Base-by-base conservation (phyloP, 2,329 filamentous ascomycete species). In the Ilyonectria destructans region DNA sequence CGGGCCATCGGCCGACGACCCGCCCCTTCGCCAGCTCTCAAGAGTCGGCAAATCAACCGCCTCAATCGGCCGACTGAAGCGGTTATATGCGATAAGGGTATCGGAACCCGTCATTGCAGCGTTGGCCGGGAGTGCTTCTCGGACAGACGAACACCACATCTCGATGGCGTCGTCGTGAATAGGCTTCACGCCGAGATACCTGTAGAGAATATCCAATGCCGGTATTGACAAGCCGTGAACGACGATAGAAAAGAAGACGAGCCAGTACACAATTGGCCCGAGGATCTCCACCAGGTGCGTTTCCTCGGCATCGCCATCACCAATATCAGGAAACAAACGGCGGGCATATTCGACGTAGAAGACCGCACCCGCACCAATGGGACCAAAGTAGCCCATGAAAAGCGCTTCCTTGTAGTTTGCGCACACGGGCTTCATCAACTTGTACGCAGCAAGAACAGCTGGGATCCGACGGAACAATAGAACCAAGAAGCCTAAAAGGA, bases 331-430 rank as follows among this genome's bases (percentile, higher is more conserved):
- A 61, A 85, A 83, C 4, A 85, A 72, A 15, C 83, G 77, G 12
- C 78, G 76, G 1, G 82, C 80, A 65, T 85, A 82, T 73, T 85
- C 82, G 29, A 94, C 85, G 77, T 95, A 94, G 80, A 94, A 95
- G 23, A 94, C 86, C 1, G 92, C 92, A 23, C 90, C 91, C 9
- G 93, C 92, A 3, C 93, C 93, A 57, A 95, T 94, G 0, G 92
- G 93, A 0, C 92, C 92, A 73, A 95, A 95, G 68, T 89, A 89
- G 0, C 88, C 88, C 86, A 90, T 87, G 67, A 90, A 90, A 1
- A 90, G 73, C 0, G 87, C 88, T 67, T 90, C 87, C 71, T 85
- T 86, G 84, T 85, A 89, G 71, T 82, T 79, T 13, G 82, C 82
- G 69, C 85, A 84, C 0, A 85, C 81, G 0, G 78, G 77, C 0